Evolutionary conservation across 495 filamentous ascomycete species (phyloP), one percentile per base, ranked within the genome.

Genomic region (Daldinia decipiens): DNA sequence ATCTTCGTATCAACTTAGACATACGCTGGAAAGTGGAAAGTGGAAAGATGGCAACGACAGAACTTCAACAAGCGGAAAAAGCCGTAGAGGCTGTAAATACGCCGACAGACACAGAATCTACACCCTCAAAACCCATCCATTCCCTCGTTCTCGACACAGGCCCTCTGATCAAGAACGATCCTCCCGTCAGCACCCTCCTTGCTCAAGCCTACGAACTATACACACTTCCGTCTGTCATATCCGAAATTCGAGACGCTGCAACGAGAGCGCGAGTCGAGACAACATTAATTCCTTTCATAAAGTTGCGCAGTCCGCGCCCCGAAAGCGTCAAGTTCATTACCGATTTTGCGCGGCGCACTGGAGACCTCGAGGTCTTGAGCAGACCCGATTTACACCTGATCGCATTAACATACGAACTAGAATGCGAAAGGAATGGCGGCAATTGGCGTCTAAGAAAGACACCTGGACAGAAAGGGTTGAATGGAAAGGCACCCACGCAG

Each of bases 81-180:
- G 9, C 29, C 21, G 2, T 13, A 3, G 34, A 36, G 12, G 13
- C 34, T 36, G 1, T 34, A 7, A 29, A 27, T 5, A n/a, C 53
- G 2, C 29, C 67, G n/a, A 11, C 50, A 53, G 43, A 65, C 8
- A 12, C 52, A 26, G 67, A 73, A 11, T 26, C 62, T 27, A 43
- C 67, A 11, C 31, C 59, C 1, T 62, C 66, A 36, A 95, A 95
- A 76, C 84, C 90, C 4, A 84, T 97, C 54, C 87, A 96, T 82
- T 91, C 92, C 12, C 87, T 99, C 40, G 86, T 98, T 61, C 82
- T 99, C 64, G 95, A 99, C 79, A 88, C 95, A 27, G 94, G 94
- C 54, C 93, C 95, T 1, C 91, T 99, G 65, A 89, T 99, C 63
- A 93, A 91, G 74, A 96, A 97, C 81, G 89, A 92, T 69, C 92